A percentile compares a stretch with the other conserved stretches of the same genome.
phyloP scores from a whole-genome alignment of 2,329 filamentous ascomycete genomes.

The Hypoxylon sp. region DNA sequence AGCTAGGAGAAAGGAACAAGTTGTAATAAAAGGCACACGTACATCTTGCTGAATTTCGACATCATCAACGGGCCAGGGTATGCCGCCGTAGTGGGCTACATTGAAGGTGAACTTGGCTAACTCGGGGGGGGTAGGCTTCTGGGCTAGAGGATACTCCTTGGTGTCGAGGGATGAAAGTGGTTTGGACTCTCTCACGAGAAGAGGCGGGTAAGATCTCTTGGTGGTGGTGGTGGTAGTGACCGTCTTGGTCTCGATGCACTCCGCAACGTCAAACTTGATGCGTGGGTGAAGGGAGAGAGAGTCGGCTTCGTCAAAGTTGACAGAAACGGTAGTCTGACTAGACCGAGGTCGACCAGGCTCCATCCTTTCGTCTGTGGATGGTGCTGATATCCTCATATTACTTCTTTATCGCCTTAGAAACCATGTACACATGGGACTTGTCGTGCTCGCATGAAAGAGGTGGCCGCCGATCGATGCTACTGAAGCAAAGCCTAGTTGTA shows the following conservation, averaged over 20 bases:
- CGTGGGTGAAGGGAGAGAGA: conserved; percentile 58
- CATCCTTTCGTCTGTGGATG: conserved; percentile 44
- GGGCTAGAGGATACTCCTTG: conserved; percentile 91
- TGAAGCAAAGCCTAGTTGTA: conserved; percentile 10
- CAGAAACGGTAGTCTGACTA: conserved; percentile 61
- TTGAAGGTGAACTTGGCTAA: conserved; percentile 84
- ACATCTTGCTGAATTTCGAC: conserved; percentile 45
- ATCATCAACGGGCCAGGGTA: conserved; percentile 52
- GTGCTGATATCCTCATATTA: conserved; percentile 41
- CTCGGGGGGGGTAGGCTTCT: conserved; percentile 83
- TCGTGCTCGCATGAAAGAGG: conserved; percentile 21
- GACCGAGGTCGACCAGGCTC: conserved; percentile 56
- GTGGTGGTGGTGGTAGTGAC: conserved; percentile 95
- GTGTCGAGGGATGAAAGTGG: conserved; percentile 81
- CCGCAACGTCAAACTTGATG: conserved; percentile 71
- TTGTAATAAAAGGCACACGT: conserved; percentile 29
- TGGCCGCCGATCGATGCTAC: conserved; percentile 9
- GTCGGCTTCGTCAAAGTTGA: conserved; percentile 63
- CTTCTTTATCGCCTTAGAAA: conserved; percentile 18
- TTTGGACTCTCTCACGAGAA: conserved; percentile 81
- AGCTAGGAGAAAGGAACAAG: conserved; percentile 25
- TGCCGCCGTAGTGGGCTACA: conserved; percentile 71
- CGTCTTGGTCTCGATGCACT: conserved; percentile 77
- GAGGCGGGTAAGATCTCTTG: conserved; percentile 85
- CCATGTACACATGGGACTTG: conserved; percentile 30